These are phyloP conservation scores for Verticillium albo-atrum DNA, from an alignment of 2,329 filamentous ascomycete genomes.

Conservation along the genomic window DNA sequence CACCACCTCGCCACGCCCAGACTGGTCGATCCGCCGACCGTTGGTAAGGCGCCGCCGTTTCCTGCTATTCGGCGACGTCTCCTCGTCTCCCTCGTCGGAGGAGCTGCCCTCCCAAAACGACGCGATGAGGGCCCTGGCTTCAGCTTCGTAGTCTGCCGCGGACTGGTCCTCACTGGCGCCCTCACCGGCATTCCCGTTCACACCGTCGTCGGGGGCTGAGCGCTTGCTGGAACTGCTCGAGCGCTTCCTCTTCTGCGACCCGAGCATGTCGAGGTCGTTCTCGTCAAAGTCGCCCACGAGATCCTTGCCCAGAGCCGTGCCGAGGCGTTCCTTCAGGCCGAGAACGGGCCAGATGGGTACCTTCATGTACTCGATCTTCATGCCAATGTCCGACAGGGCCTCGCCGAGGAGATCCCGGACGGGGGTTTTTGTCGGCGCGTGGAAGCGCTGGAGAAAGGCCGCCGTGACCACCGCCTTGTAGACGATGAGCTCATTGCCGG, in stretches of 20 bases:
- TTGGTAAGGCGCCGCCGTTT: not conserved
- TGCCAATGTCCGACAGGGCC: constrained; percentile 18
- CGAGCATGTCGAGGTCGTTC: constrained; percentile 41
- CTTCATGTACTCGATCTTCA: constrained; percentile 42
- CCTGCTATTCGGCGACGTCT: not conserved
- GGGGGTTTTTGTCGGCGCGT: constrained; percentile 34
- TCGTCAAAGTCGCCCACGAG: constrained; percentile 37
- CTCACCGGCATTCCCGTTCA: not conserved
- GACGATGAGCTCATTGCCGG: constrained; percentile 45
- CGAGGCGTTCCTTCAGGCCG: constrained; percentile 51
- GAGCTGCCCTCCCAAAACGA: not conserved
- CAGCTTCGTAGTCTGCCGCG: not conserved
- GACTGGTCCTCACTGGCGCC: not conserved
- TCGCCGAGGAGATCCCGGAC: not conserved
- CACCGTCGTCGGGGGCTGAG: not conserved
- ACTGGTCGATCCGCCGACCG: not conserved
- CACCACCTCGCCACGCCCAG: not conserved
- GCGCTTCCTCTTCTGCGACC: constrained; percentile 25
- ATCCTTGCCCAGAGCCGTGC: constrained; percentile 46
- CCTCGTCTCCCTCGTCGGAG: not conserved
- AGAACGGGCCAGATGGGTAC: constrained; percentile 52
- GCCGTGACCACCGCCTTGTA: constrained; percentile 46
- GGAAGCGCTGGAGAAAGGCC: constrained; percentile 45
- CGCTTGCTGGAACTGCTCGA: not conserved
- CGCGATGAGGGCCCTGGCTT: not conserved